Evolutionary conservation across 805 yeast genomes (phyloP), one percentile per base, ranked within the genome.

Genomic region (Cyberlindnera nakhonratchasimensis): DNA sequence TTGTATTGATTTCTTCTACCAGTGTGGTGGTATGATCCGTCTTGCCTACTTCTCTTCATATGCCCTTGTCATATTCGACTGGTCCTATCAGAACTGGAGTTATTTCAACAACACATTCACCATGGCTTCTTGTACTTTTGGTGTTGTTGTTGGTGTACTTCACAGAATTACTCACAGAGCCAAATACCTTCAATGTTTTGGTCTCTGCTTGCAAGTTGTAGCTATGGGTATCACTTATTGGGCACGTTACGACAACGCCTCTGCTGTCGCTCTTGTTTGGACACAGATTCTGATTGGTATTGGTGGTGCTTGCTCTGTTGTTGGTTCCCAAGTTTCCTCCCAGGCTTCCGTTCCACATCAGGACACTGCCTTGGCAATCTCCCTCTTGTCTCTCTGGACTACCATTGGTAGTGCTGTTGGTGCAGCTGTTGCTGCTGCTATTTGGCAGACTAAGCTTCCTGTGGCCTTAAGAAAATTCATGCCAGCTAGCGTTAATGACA

Each of bases 311-410:
- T n/a, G n/a, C 37, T 53, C 63, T n/a, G 65, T 58, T 33, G 53
- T 66, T 42, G 68, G 66, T 31, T 54, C 69, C 7, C 58, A 57
- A 39, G 61, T 67, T 17, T 64, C 71, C 5, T 59, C 65, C 1
- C 69, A 66, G 50, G 71, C 70, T 3, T 63, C 71, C 17, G 72
- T 70, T 23, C 69, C 69, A 32, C 67, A 63, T 47, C 67, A 67
- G 38, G 71, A 67, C 52, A 58, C 67, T 42, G 67, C 74, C 16
- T 50, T 64, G 47, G 63, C 64, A 43, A 64, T 70, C 37, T 58
- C 71, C 0, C 37, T 70, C 17, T 45, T 68, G 29, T 53, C 59
- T 14, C 51, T 69, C 36, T 62, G 61, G 57, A 50, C 63, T 6
- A 47, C 57, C 16, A 61, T 69, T 45, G 74, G 72, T 43, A 55